Base-by-base conservation (phyloP, 2,329 filamentous ascomycete species). In the Trichoderma sp. region DNA sequence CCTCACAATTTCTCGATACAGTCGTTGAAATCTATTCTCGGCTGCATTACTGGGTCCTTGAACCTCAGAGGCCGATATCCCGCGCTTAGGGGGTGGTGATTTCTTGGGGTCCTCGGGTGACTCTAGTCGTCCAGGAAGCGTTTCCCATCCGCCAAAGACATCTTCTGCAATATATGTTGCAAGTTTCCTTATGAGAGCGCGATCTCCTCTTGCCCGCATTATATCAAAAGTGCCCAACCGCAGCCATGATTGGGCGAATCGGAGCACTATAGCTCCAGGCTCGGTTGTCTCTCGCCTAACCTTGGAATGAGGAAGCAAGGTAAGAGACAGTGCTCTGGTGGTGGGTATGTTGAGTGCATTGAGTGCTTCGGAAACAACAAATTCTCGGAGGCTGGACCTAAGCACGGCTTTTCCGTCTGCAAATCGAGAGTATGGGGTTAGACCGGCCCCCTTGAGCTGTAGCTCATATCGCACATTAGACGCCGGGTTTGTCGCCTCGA, bases 151-250 rank as follows among this genome's bases (percentile, higher is more conserved):
- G 6, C 89, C 88, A 75, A 97, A 93, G 2, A 98, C 93, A 71
- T 97, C 89, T 79, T 97, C 94, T 0, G 93, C 94, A 2, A 94
- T 88, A 78, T 97, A 98, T 9, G 91, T 93, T 5, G 93, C 90
- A 12, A 98, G 83, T 74, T 88, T 88, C 8, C 94, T 86, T 24
- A 95, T 90, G 53, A 96, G 82, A 12, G 86, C 86, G 24, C 95
- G 86, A 76, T 99, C 94, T 36, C 93, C 93, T 24, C 96, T 87
- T 4, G 92, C 91, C 51, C 94, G 90, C 9, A 95, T 87, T n/a
- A 99, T 87, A 77, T 99, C 97, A 79, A 99, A 99, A 24, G 92
- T 98, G n/a, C 96, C 96, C 65, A 99, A 90, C 28, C 96, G 88
- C 60, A 99, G 82, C 96, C 96, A 99, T 21, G 89, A 92, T 80